Base-by-base conservation (phyloP, 495 filamentous ascomycete genomes). In the Hamigera avellanea region DNA sequence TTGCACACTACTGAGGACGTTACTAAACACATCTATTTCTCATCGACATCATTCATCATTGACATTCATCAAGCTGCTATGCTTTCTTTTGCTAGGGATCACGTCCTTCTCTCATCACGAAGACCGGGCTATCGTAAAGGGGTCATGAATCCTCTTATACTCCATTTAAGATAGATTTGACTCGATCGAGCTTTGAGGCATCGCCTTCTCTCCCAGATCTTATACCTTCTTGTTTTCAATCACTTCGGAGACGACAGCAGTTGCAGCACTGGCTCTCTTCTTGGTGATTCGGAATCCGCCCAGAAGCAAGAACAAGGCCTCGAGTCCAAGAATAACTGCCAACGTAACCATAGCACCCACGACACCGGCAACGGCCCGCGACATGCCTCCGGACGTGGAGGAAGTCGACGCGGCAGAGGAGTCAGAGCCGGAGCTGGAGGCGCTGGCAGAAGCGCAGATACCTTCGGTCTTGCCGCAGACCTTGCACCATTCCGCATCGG, bases 301-400 rank as follows among this genome's bases (percentile, higher is more conserved):
- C 25, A 61, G 25, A 19, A 72, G 35, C 56, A 72, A 50, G 29
- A 69, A 51, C 21, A 70, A 46, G 19, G 57, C 64, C 49, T 67
- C 58, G 3, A 68, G 33, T 0, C 62, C 69, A 14, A 76, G 41
- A 14, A 76, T 50, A 8, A 76, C 63, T 21, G 60, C 75, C 18
- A 80, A 47, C 2, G 75, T 76, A 1, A 79, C 70, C 53, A 77
- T 66, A 1, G 75, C 77, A 21, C 76, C 76, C 50, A 80, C 75
- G 6, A 78, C 72, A 36, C 76, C 76, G 2, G 59, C 72, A 41
- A 66, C 67, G 8, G 57, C 35, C 29, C 56, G 49, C 26, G 58
- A 59, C 12, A 67, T 50, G 15, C 60, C 56, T 12, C 14, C 38
- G 3, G 42, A 42, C 6, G 27, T 16, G 3, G 49, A 33, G 18